These are phyloP conservation scores for Pleurostoma richardsiae DNA, from an alignment of 2,329 filamentous ascomycete species.

Conservation along the genomic window DNA sequence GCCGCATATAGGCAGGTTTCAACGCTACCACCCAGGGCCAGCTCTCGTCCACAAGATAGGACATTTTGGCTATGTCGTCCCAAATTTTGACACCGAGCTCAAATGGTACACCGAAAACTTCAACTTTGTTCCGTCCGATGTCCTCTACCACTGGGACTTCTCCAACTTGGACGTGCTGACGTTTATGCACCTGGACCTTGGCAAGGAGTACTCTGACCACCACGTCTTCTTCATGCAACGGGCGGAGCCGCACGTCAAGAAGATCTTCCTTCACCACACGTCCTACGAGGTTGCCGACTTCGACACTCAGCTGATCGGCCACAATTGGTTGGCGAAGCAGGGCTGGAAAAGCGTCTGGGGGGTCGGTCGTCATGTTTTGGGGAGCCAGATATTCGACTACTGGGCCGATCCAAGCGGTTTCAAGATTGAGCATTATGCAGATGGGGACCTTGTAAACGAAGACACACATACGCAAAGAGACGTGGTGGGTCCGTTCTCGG, in stretches of 20 bases:
- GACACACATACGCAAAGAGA: constrained; percentile 27
- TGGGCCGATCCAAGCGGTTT: constrained; percentile 37
- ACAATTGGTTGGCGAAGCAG: constrained; percentile 46
- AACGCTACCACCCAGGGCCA: constrained; percentile 22
- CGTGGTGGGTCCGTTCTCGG: background rate
- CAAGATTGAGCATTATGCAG: constrained; percentile 56
- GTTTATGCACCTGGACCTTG: constrained; percentile 48
- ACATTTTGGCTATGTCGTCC: constrained; percentile 24
- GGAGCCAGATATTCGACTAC: constrained; percentile 46
- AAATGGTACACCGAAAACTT: constrained; percentile 23
- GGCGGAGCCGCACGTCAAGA: constrained; percentile 9
- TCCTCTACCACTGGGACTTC: constrained; percentile 12
- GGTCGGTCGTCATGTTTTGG: constrained; percentile 51
- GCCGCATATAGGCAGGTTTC: constrained; percentile 10
- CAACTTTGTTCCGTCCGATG: constrained; percentile 23
- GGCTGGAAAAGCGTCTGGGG: constrained; percentile 52
- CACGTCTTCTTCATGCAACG: constrained; percentile 44
- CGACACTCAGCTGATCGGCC: constrained; percentile 52
- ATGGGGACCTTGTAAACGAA: constrained; percentile 55
- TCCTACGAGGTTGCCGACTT: constrained; percentile 54
- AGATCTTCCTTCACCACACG: constrained; percentile 45
- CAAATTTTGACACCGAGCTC: constrained; percentile 21
- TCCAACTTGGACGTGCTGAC: constrained; percentile 12
- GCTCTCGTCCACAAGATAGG: constrained; percentile 23
- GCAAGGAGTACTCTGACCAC: constrained; percentile 42